Evolutionary conservation across 2,329 filamentous ascomycete species (phyloP).

Genomic region (Aspergillus alliaceus): DNA sequence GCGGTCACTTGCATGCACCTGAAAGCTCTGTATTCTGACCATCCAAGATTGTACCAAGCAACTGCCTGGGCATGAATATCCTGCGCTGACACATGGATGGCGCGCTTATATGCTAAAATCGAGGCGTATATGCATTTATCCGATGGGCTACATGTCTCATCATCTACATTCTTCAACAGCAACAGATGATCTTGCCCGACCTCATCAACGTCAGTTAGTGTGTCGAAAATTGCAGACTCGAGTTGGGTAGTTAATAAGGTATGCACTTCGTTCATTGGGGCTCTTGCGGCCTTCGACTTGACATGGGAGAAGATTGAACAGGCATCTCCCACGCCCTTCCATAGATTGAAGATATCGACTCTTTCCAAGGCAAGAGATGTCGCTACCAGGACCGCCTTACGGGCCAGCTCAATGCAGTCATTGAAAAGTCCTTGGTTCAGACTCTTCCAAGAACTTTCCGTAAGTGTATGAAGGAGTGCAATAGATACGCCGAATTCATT

Average conservation of each 20-base stretch:
- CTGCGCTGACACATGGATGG: constrained; percentile 68
- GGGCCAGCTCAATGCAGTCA: constrained; percentile 71
- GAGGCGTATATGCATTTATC: constrained; percentile 65
- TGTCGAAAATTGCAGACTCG: constrained; percentile 55
- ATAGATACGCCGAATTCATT: constrained; percentile 84
- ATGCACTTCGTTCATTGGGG: constrained; percentile 60
- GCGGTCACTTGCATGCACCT: constrained; percentile 55
- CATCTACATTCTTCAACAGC: constrained; percentile 32
- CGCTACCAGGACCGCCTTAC: constrained; percentile 68
- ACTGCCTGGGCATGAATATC: constrained; percentile 88
- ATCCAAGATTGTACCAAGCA: constrained; percentile 96
- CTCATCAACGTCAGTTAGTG: constrained; percentile 69
- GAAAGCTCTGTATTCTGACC: constrained; percentile 85
- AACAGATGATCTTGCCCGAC: constrained; percentile 47
- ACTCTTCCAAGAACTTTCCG: constrained; percentile 76
- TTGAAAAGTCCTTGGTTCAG: constrained; percentile 85
- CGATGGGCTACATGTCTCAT: constrained; percentile 35
- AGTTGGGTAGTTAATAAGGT: constrained; percentile 58
- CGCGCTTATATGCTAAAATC: constrained; percentile 84
- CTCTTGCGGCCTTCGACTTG: constrained; percentile 63
- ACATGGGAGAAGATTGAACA: constrained; percentile 81
- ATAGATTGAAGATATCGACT: constrained; percentile 81
- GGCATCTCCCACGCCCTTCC: constrained; percentile 89
- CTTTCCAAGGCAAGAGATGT: constrained; percentile 60
- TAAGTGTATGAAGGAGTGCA: constrained; percentile 81